Conservation (phyloP, 345 rosid species). For the Trapa bicornis region DNA sequence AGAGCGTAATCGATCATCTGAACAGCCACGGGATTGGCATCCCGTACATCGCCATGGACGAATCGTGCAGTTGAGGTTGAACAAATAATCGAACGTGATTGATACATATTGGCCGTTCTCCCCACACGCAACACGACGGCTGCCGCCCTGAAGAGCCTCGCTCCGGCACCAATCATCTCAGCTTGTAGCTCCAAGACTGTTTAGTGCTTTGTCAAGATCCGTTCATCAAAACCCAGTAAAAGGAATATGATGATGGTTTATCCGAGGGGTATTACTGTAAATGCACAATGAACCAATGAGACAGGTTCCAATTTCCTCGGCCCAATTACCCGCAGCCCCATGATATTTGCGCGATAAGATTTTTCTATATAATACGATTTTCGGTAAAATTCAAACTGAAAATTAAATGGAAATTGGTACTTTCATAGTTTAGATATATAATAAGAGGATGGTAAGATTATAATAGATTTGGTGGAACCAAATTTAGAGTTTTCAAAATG, state of each 20-base stretch:
- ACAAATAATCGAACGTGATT: not conserved
- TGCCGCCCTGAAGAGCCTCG: conserved; percentile 23
- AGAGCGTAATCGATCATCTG: conserved; percentile 91
- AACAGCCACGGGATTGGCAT: conserved; percentile 53
- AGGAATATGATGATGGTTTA: not conserved
- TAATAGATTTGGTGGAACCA: too few relatives aligned
- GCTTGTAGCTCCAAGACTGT: not conserved
- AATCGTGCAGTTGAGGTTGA: conserved; percentile 20
- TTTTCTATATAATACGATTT: too few relatives aligned
- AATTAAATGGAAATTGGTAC: too few relatives aligned
- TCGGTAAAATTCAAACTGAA: too few relatives aligned
- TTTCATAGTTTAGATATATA: too few relatives aligned
- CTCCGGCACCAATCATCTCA: conserved; percentile 34
- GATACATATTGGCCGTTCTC: conserved; percentile 5
- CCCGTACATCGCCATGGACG: conserved; percentile 32
- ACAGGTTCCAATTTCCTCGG: not conserved
- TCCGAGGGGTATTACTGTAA: not conserved
- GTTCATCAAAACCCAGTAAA: not conserved
- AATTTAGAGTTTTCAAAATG: too few relatives aligned
- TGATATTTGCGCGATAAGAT: too few relatives aligned
- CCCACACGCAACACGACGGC: conserved; percentile 12
- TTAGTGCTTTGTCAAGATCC: conserved; percentile 6
- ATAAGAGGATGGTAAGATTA: too few relatives aligned
- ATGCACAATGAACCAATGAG: not conserved
- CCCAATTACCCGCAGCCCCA: too few relatives aligned